Evolutionary conservation across 2,329 filamentous ascomycete genomes (phyloP).

Genomic region (Cylindrodendrum hubeiense): DNA sequence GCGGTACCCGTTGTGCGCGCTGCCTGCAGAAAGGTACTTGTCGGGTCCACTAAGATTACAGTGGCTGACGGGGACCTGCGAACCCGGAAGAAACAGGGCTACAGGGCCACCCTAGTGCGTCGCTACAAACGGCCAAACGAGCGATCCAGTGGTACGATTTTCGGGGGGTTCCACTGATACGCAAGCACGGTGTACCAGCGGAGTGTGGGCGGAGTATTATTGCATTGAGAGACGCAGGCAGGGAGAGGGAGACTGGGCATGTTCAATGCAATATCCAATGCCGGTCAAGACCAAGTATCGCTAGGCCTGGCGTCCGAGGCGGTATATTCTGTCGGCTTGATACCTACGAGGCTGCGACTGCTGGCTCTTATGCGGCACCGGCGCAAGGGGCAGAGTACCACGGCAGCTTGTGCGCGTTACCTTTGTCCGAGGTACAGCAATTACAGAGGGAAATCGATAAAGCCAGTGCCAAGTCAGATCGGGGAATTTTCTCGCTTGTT

Average conservation of each 20-base stretch:
- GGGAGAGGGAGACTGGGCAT: neutral
- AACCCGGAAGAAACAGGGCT: slow-evolving; percentile 40
- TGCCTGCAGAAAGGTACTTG: slow-evolving; percentile 19
- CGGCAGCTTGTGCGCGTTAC: neutral
- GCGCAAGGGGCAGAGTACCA: neutral
- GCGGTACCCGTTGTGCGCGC: slow-evolving; percentile 4
- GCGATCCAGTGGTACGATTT: slow-evolving; percentile 42
- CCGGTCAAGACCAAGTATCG: neutral
- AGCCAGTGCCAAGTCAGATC: neutral
- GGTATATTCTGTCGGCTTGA: neutral
- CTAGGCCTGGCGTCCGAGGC: neutral
- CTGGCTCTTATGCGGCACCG: neutral
- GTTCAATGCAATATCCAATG: neutral
- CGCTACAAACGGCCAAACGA: slow-evolving; percentile 14
- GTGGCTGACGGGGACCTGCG: slow-evolving; percentile 29
- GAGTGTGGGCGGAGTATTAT: slow-evolving; percentile 9
- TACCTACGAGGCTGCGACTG: neutral
- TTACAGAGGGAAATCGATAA: neutral
- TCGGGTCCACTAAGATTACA: slow-evolving; percentile 6
- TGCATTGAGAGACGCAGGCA: neutral
- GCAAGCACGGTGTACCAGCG: neutral
- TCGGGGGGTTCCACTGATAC: slow-evolving; percentile 42
- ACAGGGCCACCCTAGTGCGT: slow-evolving; percentile 30
- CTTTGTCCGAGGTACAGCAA: neutral
- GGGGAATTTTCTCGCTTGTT: neutral